Evolutionary conservation across 2,329 filamentous ascomycete species (phyloP).

Genomic region (Calonectria pseudoreteaudii): DNA sequence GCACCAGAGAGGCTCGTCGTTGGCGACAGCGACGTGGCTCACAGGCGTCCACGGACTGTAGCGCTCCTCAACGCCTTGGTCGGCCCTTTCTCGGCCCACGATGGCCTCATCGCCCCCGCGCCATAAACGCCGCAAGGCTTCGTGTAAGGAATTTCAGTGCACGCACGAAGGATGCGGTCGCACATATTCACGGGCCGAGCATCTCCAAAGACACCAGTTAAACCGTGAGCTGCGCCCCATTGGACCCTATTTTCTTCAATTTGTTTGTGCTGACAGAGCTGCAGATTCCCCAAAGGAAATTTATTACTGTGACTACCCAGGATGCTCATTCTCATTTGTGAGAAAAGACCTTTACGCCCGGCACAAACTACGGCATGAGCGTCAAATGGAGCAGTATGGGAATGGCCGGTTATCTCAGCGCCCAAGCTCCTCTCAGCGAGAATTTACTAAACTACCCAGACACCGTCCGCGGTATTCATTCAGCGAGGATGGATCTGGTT

Average conservation of each 20-base stretch:
- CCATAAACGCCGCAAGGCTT: conserved; percentile 46
- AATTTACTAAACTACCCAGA: conserved; percentile 37
- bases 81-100: conserved; percentile 16
- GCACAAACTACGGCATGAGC: conserved; percentile 43
- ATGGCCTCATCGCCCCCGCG: conserved; percentile 45
- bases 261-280: conserved; percentile 26
- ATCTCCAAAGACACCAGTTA: conserved; percentile 43
- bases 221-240: conserved; percentile 34
- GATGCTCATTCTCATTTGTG: conserved; percentile 45
- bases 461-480: conserved; percentile 39
- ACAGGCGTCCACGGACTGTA: background rate
- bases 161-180: conserved; percentile 45
- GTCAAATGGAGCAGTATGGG: conserved; percentile 42
- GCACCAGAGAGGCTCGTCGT: background rate
- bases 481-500: conserved; percentile 43
- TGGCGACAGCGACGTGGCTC: background rate
- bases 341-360: conserved; percentile 44
- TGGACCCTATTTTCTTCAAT: background rate
- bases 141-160: conserved; percentile 46
- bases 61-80: background rate
- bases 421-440: conserved; percentile 35
- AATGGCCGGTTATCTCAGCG: conserved; percentile 42
- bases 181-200: conserved; percentile 44
- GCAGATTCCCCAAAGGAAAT: conserved; percentile 46
- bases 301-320: conserved; percentile 45